Evolutionary conservation across 306 rosid species (phyloP), one percentile per base, ranked within the genome.

Genomic region (Argentina anserina): DNA sequence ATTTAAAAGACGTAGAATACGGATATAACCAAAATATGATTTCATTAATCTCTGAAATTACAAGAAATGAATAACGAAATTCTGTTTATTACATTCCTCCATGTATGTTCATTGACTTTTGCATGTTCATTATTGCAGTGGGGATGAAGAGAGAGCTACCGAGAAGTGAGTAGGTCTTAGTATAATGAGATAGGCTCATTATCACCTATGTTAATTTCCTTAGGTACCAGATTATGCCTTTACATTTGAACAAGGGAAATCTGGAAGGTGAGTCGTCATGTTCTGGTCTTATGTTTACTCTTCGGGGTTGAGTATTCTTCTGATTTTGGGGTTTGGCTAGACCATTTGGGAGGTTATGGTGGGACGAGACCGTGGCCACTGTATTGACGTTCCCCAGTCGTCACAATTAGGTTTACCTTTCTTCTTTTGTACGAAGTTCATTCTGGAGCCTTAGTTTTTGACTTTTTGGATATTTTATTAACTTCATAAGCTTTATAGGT

Each of bases 321-420:
- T 81, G 39, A 63, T 42, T 46, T 14, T 60, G 67, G 25, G 42
- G 2, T 29, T 2, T 79, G 34, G 68, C 41, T 79, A 90, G 97
- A 71, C 98, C 98, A 1, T 93, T 89, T 85, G 92, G 84, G 21
- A 88, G 98, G 52, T 67, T 93, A 49, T 93, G 98, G 98, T 93
- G 98, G 97, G 98, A 93, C 67, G 98, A 90, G 80, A 93, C 98
- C 15, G 88, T 93, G 70, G 84, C 98, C 47, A 93, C 97, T 4
- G 98, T 93, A 13, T 74, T 93, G 47, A 93, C 98, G 0, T 66
- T 81, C 76, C 88, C 97, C 23, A 84, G 82, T 65, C 90, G 92
- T 73, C 97, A 87, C 71, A 89, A 80, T 61, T 93, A 89, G 86
- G 96, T 90, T 68, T 76, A 52, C 21, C 70, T 52, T 37, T 73